Conservation (phyloP, 306 rosid genomes). For the Castanospermum australe region DNA sequence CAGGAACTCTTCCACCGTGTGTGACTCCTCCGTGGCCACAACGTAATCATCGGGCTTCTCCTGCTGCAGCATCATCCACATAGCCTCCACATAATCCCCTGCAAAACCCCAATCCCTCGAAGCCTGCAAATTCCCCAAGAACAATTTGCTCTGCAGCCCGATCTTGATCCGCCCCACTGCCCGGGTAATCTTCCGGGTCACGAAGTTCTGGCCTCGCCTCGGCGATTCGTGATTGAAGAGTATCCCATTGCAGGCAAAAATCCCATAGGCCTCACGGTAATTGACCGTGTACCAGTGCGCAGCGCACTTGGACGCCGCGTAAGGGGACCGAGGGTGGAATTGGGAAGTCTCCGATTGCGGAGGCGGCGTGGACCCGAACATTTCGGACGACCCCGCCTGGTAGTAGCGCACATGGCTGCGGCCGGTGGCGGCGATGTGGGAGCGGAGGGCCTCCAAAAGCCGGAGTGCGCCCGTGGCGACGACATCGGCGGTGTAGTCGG, state of each 20-base stretch:
- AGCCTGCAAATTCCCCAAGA: conserved; percentile 70
- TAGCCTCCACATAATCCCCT: conserved; percentile 73
- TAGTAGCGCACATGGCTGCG: conserved; percentile 72
- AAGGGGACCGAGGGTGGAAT: conserved; percentile 95
- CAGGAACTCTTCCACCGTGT: conserved; percentile 73
- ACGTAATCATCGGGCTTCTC: conserved; percentile 68
- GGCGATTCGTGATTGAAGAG: conserved; percentile 95
- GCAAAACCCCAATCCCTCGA: conserved; percentile 85
- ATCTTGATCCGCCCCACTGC: conserved; percentile 84
- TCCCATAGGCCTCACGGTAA: conserved; percentile 92
- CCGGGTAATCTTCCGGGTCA: conserved; percentile 88
- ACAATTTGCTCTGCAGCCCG: conserved; percentile 85
- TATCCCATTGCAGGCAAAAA: conserved; percentile 89
- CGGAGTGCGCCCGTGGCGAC: conserved; percentile 97
- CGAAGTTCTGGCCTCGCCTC: conserved; percentile 89
- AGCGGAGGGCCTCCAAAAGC: conserved; percentile 86
- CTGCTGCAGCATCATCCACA: conserved; percentile 88
- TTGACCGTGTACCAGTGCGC: conserved; percentile 99
- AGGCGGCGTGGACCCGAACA: conserved; percentile 92
- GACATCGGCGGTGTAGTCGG: conserved; percentile 95
- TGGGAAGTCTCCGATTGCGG: conserved; percentile 87
- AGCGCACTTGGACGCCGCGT: conserved; percentile 91
- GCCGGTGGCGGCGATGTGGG: conserved; percentile 76
- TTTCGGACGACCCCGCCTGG: conserved; percentile 96
- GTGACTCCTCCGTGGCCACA: conserved; percentile 75